Evolutionary conservation across 352 stramenopile genomes (phyloP).

Genomic region (Globisporangium emineosum): DNA sequence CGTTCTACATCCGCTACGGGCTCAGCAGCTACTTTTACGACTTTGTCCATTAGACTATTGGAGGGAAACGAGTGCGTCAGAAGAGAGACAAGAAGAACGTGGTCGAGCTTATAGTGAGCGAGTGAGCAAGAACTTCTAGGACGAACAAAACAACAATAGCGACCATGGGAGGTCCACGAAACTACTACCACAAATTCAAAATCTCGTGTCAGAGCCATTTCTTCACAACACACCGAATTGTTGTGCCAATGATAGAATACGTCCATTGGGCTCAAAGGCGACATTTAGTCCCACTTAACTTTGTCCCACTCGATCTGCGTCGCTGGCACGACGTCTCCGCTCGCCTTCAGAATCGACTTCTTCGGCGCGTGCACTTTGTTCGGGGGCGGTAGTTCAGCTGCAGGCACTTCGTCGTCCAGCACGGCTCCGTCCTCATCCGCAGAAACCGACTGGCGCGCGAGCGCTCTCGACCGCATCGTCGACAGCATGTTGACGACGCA

Average conservation of each 20-base stretch:
- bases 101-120: too few species aligned
- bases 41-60: slow-evolving; percentile 63
- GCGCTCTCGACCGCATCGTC: slow-evolving; percentile 34
- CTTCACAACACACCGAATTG: neutral
- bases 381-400: slow-evolving; percentile 25
- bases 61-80: neutral
- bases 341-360: slow-evolving; percentile 56
- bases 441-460: slow-evolving; percentile 19
- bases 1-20: slow-evolving; percentile 84
- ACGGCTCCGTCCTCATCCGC: neutral
- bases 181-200: too few species aligned
- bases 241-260: neutral
- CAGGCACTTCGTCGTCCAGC: slow-evolving; percentile 14
- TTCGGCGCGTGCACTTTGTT: slow-evolving; percentile 44
- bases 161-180: too few species aligned
- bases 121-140: too few species aligned
- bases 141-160: too few species aligned
- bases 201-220: neutral
- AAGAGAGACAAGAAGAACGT: too few species aligned
- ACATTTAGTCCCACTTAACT: neutral
- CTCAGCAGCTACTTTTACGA: slow-evolving; percentile 88
- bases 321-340: slow-evolving; percentile 29
- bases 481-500: slow-evolving; percentile 38
- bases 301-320: slow-evolving; percentile 34
- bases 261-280: too few species aligned